A percentile compares a stretch with the other conserved stretches of the same genome.
Evolutionary conservation across 495 filamentous ascomycete species (phyloP).

Genomic region (Tuber umbilicatum): DNA sequence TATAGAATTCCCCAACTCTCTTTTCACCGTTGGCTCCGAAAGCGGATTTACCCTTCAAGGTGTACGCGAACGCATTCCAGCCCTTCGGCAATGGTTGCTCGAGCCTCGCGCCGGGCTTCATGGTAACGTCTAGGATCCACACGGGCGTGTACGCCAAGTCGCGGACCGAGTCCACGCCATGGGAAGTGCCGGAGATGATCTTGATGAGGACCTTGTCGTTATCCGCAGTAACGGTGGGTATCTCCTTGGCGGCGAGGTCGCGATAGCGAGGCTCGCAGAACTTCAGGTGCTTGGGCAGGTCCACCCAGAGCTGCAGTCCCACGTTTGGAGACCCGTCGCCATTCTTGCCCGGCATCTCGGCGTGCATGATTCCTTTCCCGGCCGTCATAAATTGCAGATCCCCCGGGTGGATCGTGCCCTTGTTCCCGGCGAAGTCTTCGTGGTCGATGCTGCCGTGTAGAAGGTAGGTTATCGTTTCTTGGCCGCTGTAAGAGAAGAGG

Average conservation of each 20-base stretch:
- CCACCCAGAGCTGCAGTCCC: conserved; percentile 92
- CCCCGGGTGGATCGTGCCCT: conserved; percentile 73
- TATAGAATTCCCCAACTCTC: conserved; percentile 66
- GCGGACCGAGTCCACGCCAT: conserved; percentile 76
- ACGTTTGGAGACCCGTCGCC: conserved; percentile 69
- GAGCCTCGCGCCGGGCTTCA: conserved; percentile 69
- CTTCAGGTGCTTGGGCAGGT: conserved; percentile 76
- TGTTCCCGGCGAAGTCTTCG: conserved; percentile 89
- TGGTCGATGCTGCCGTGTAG: conserved; percentile 80
- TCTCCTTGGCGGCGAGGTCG: conserved; percentile 68
- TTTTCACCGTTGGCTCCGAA: conserved; percentile 55
- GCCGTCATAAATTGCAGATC: conserved; percentile 98
- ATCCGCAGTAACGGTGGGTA: conserved; percentile 63
- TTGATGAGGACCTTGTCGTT: conserved; percentile 71
- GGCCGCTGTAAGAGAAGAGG: conserved; percentile 42
- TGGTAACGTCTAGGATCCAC: conserved; percentile 82
- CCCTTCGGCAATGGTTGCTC: conserved; percentile 66
- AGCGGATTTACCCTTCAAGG: conserved; percentile 59
- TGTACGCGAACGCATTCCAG: conserved; percentile 91
- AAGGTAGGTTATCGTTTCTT: conserved; percentile 90
- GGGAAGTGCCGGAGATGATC: conserved; percentile 76
- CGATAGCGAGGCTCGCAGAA: conserved; percentile 85
- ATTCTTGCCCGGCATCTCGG: conserved; percentile 88
- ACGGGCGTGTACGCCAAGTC: conserved; percentile 93
- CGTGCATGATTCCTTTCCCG: conserved; percentile 85